A percentile compares a stretch with the other conserved stretches of the same genome.
Conservation (phyloP, 2,329 filamentous ascomycete genomes). For the Fusarium lyarnte region DNA sequence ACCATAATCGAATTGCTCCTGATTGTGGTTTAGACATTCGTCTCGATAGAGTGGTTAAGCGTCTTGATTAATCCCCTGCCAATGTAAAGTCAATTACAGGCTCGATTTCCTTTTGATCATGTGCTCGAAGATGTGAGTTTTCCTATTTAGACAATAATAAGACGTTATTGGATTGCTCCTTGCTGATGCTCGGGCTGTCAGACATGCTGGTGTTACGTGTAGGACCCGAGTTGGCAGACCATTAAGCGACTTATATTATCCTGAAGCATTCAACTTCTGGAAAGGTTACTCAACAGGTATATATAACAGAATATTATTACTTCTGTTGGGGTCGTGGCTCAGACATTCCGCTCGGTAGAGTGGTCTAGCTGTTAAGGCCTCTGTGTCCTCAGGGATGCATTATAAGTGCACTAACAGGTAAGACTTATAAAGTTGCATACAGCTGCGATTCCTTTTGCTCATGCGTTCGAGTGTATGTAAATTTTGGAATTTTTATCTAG, state of each 20-base stretch:
- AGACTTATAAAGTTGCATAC: not conserved
- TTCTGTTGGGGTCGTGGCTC: not conserved
- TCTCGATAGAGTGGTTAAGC: not conserved
- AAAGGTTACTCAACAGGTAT: not conserved
- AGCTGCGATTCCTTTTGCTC: not conserved
- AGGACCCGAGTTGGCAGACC: not conserved
- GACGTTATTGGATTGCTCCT: not conserved
- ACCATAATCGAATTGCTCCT: too few species aligned
- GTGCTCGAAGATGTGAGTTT: not conserved
- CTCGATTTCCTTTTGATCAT: not conserved
- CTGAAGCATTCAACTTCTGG: rapidly evolving
- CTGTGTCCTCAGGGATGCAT: too few species aligned
- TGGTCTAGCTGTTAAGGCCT: too few species aligned
- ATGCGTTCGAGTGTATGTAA: not conserved
- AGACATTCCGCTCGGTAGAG: not conserved
- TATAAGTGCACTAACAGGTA: too few species aligned
- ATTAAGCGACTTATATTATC: not conserved
- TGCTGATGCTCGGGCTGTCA: not conserved
- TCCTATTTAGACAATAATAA: not conserved
- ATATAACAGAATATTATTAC: not conserved
- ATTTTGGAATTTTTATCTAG: not conserved
- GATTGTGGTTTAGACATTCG: not conserved
- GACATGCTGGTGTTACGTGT: rapidly evolving
- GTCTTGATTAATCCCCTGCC: not conserved
- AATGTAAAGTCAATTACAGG: not conserved